A percentile compares a stretch with the other conserved stretches of the same genome.
phyloP scores from a whole-genome alignment of 345 rosid species.

The Melaleuca alternifolia region DNA sequence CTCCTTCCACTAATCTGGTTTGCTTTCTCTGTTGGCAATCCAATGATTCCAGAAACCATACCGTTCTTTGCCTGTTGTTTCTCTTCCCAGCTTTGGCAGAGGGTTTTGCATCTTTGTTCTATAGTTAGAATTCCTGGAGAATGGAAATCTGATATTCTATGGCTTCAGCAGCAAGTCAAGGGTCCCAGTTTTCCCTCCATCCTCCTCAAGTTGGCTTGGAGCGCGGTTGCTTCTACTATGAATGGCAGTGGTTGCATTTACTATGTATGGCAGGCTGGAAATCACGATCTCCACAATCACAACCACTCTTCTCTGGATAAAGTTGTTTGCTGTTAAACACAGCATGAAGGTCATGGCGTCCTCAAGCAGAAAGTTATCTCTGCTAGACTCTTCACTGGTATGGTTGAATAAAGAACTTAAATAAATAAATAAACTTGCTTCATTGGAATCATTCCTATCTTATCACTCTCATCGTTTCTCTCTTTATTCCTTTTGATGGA shows the following conservation, averaged over 20 bases:
- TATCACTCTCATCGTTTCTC: background rate
- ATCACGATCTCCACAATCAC: background rate
- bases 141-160: background rate
- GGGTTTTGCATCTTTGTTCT: background rate
- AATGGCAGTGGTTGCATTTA: background rate
- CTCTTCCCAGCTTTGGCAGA: background rate
- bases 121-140: background rate
- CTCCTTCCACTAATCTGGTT: background rate
- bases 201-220: background rate
- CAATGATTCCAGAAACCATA: background rate
- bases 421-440: background rate
- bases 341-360: background rate
- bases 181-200: background rate
- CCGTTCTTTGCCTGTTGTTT: background rate
- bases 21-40: background rate
- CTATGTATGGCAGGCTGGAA: background rate
- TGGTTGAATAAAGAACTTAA: background rate
- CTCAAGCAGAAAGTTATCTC: background rate
- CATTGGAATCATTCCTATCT: background rate
- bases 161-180: background rate
- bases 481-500: background rate
- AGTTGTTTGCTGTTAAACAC: background rate
- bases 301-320: background rate
- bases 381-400: background rate
- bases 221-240: background rate